Evolutionary conservation across 768 basidiomycete genomes (phyloP), one percentile per base, ranked within the genome.

Genomic region (Podaxis sp.): DNA sequence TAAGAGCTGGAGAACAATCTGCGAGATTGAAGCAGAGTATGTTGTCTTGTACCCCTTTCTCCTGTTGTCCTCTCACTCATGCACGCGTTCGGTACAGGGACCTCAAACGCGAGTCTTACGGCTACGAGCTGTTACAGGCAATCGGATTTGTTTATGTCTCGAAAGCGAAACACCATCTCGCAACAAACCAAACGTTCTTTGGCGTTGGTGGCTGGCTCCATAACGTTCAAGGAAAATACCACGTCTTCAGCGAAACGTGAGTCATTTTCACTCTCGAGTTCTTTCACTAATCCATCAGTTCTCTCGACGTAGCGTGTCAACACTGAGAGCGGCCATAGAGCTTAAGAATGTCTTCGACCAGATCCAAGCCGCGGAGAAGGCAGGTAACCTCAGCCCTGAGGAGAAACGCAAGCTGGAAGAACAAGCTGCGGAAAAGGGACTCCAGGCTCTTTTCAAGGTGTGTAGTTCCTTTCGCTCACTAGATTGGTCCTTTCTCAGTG

Each of bases 171-270:
- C 92, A 94, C 40, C 87, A 87, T 69, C 81, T 92, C 0, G 94
- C 93, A 0, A 86, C 90, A 17, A 81, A 82, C 64, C 81, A 82
- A 79, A 85, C 75, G 66, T 85, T 80, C 79, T 86, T 94, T 54
- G 94, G 94, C 27, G 88, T 96, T 15, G 94, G 94, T 12, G 94
- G 94, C 6, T 96, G 94, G 94, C 72, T 96, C 62, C 94, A 96
- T 73, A 93, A 93, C 59, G 91, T 94, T 2, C 91, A 93, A 72
- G 91, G 91, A 12, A 94, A 93, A 76, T 95, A 94, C 55, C 93
- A 96, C 69, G 90, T 95, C 17, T 91, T 96, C 74, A 94, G 92
- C 71, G 93, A 95, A 78, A 94, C 93, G 91, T 92, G 65, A 67
- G 91, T 79, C 38, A n/a, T 47, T 55, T 49, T 8, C 46, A 17